Conservation (phyloP, 306 rosid species). For the Geum urbanum region DNA sequence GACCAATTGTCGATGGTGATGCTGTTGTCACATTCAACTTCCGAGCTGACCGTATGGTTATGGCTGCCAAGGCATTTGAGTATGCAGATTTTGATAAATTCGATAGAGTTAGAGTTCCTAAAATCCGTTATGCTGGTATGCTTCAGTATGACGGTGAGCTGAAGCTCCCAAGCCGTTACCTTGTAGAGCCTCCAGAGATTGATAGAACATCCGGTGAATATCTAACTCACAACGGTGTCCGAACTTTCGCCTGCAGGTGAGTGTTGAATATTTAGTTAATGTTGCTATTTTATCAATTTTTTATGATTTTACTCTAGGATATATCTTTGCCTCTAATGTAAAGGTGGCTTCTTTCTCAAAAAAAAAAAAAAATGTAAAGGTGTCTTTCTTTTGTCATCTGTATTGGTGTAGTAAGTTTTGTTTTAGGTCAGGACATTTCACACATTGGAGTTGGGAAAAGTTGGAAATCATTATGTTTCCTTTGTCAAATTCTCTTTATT, state of each 20-base stretch:
- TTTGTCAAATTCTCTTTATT: neutral
- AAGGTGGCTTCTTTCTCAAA: no score
- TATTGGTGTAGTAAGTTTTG: neutral
- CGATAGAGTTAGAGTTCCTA: constrained; percentile 81
- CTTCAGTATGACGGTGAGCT: constrained; percentile 96
- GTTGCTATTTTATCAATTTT: neutral
- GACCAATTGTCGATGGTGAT: constrained; percentile 96
- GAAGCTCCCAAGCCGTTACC: constrained; percentile 88
- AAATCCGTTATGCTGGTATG: constrained; percentile 95
- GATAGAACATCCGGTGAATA: constrained; percentile 99
- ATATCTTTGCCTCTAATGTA: neutral
- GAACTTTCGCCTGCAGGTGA: constrained; percentile 96
- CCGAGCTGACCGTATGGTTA: constrained; percentile 94
- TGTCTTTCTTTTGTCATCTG: neutral
- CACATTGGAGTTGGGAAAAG: neutral
- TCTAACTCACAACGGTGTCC: constrained; percentile 73
- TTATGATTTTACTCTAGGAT: no score
- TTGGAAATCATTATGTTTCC: neutral
- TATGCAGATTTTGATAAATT: constrained; percentile 83
- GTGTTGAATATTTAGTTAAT: constrained; percentile 9
- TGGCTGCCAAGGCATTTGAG: constrained; percentile 96
- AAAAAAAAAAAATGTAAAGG: no score
- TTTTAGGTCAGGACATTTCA: neutral
- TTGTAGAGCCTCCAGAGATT: constrained; percentile 92
- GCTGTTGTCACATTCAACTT: constrained; percentile 95